Evolutionary conservation across 2,329 filamentous ascomycete species (phyloP).

Genomic region (Colletotrichum incanum): DNA sequence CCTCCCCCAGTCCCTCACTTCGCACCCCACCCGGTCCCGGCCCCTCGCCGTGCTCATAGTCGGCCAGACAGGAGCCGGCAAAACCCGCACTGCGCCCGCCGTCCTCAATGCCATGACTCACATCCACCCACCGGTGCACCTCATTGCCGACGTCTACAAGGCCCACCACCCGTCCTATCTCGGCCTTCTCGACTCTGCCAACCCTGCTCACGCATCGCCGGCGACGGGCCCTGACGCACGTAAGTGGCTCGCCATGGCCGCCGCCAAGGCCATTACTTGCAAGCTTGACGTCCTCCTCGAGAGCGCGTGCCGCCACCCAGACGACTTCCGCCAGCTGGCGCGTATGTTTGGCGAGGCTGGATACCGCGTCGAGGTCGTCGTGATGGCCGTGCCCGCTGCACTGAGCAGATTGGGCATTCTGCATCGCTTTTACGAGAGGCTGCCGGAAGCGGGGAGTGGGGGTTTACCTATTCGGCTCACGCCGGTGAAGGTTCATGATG

Average conservation of each 20-base stretch:
- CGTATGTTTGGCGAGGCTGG: slow-evolving; percentile 51
- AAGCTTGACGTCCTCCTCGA: slow-evolving; percentile 60
- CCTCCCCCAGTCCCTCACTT: slow-evolving; percentile 46
- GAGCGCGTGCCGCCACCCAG: slow-evolving; percentile 61
- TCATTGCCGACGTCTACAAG: slow-evolving; percentile 67
- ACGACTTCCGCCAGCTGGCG: slow-evolving; percentile 58
- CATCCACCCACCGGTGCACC: slow-evolving; percentile 52
- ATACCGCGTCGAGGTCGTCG: slow-evolving; percentile 58
- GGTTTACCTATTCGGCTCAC: slow-evolving; percentile 59
- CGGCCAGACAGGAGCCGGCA: slow-evolving; percentile 66
- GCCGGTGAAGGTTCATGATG: slow-evolving; percentile 61
- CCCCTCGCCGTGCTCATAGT: slow-evolving; percentile 61
- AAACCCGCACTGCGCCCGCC: slow-evolving; percentile 60
- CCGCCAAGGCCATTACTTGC: slow-evolving; percentile 50
- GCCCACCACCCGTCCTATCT: slow-evolving; percentile 61
- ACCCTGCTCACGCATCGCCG: slow-evolving; percentile 55
- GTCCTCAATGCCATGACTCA: slow-evolving; percentile 53
- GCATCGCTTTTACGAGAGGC: slow-evolving; percentile 55
- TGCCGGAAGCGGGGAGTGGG: slow-evolving; percentile 54
- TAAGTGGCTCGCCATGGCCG: slow-evolving; percentile 61
- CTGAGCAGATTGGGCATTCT: slow-evolving; percentile 61
- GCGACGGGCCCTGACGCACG: slow-evolving; percentile 60
- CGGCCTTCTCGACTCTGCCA: slow-evolving; percentile 48
- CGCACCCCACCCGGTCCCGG: slow-evolving; percentile 27
- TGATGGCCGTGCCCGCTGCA: slow-evolving; percentile 60